Evolutionary conservation across 768 basidiomycete genomes (phyloP).

Genomic region (Stropharia rugosoannulata): DNA sequence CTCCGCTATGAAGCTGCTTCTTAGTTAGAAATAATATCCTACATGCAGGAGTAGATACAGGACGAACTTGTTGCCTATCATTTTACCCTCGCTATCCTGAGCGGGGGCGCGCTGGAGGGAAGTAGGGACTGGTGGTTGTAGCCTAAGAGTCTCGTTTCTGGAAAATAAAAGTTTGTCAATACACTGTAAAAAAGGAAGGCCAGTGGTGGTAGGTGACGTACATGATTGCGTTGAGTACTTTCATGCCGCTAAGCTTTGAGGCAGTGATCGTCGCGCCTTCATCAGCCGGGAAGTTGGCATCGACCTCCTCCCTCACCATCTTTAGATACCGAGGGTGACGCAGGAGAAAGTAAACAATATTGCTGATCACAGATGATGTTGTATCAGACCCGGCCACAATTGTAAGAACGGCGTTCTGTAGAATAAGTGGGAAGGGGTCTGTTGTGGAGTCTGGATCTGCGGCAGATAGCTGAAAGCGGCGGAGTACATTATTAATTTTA

Average conservation of each 20-base stretch:
- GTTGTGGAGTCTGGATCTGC: conserved; percentile 12
- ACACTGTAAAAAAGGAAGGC: background rate
- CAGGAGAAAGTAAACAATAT: conserved; percentile 27
- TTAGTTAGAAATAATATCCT: background rate
- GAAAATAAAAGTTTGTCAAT: background rate
- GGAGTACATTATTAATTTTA: background rate
- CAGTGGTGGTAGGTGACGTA: conserved; percentile 19
- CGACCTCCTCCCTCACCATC: conserved; percentile 26
- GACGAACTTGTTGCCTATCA: conserved; percentile 26
- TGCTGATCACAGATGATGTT: conserved; percentile 23
- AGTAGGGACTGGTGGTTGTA: conserved; percentile 36
- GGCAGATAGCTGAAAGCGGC: conserved; percentile 10
- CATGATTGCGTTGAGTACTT: conserved; percentile 31
- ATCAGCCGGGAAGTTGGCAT: conserved; percentile 12
- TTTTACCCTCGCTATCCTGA: conserved; percentile 26
- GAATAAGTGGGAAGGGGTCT: conserved; percentile 11
- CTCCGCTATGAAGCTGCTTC: conserved; percentile 35
- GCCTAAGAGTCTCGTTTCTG: conserved; percentile 37
- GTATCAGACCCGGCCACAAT: conserved; percentile 35
- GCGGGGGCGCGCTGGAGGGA: conserved; percentile 31
- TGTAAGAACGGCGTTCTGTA: conserved; percentile 21
- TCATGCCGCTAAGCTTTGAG: conserved; percentile 18
- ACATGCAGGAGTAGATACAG: background rate
- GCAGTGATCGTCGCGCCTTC: conserved; percentile 8
- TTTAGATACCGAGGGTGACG: conserved; percentile 18